These are phyloP conservation scores for Pleurotus tuoliensis DNA, from an alignment of 768 basidiomycete genomes.

Conservation along the genomic window DNA sequence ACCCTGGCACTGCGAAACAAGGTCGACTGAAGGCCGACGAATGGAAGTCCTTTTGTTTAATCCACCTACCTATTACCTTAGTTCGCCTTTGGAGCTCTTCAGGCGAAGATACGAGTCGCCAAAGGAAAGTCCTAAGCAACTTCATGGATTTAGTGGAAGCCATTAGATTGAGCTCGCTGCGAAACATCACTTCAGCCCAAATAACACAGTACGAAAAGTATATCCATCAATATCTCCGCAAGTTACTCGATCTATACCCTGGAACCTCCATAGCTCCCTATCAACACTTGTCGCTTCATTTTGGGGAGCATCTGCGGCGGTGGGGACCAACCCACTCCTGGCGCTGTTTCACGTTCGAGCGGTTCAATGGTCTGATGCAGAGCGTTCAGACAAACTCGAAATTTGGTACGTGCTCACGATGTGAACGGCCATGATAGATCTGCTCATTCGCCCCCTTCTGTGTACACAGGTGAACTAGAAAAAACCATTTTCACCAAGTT, in stretches of 20 bases:
- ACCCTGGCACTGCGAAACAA: too few species aligned
- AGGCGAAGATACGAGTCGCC: neutral
- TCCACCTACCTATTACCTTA: slow-evolving; percentile 33
- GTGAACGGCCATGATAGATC: too few species aligned
- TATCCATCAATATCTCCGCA: slow-evolving; percentile 27
- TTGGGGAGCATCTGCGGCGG: slow-evolving; percentile 21
- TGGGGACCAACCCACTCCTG: slow-evolving; percentile 35
- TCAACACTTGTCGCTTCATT: slow-evolving; percentile 38
- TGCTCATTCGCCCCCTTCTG: too few species aligned
- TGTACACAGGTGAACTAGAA: slow-evolving; percentile 22
- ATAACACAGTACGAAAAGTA: slow-evolving; percentile 22
- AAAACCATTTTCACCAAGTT: slow-evolving; percentile 22
- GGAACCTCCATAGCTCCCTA: slow-evolving; percentile 24
- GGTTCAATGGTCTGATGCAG: slow-evolving; percentile 30
- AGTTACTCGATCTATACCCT: slow-evolving; percentile 25
- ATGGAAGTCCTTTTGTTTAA: slow-evolving; percentile 29
- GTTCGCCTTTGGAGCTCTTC: slow-evolving; percentile 28
- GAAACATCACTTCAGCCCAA: slow-evolving; percentile 14
- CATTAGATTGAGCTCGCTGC: slow-evolving; percentile 23
- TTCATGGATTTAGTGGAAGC: slow-evolving; percentile 33
- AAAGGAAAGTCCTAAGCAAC: slow-evolving; percentile 21
- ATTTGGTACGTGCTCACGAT: slow-evolving; percentile 21
- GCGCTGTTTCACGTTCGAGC: slow-evolving; percentile 13
- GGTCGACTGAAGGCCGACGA: slow-evolving; percentile 14
- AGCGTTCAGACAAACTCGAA: slow-evolving; percentile 24